Evolutionary conservation across 1,284 basidiomycete species (phyloP), one percentile per base, ranked within the genome.

Genomic region (Boletus sp.): DNA sequence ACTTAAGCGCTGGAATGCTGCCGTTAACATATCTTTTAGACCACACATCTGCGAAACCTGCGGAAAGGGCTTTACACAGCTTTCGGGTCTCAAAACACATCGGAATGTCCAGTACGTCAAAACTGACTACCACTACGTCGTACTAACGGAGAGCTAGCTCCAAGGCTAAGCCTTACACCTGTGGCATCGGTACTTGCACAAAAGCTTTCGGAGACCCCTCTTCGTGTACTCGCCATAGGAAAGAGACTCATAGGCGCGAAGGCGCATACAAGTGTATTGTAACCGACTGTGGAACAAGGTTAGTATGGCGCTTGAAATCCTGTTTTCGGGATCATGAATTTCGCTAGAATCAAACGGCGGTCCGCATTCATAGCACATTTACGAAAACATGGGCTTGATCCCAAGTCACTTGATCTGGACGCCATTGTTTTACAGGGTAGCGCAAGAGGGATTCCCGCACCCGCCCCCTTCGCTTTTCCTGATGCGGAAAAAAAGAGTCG

Each of bases 171-270:
- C 83, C 82, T 5, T 73, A 70, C 56, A 39, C 37, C 8, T 87
- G 84, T 55, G 65, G 65, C 8, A 65, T 69, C 33, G 56, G 61
- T 14, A 62, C 58, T 16, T 85, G 82, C 56, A 51, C 40, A 7
- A 67, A 72, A 25, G 60, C 65, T 12, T 85, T 85, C 50, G 75
- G 76, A 12, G 82, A 85, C 55, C 82, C 80, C 7, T 84, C 84
- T 0, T 84, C 83, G 33, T 67, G 78, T 50, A 67, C 74, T 23
- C 77, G 82, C 5, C 84, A 85, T 57, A 69, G 71, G 41, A 78
- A 74, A 58, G 82, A 85, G 60, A 73, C 66, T 5, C 84, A 85
- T 57, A 56, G 60, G 12, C 58, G 58, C 1, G 49, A 65, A 25
- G 69, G 68, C 10, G 64, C 62, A 14, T 80, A 75, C 55, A 59